A percentile compares a stretch with the other conserved stretches of the same genome.
These are phyloP conservation scores for Colletotrichum sp. DNA, from an alignment of 2,329 filamentous ascomycete genomes.

Conservation along the genomic window DNA sequence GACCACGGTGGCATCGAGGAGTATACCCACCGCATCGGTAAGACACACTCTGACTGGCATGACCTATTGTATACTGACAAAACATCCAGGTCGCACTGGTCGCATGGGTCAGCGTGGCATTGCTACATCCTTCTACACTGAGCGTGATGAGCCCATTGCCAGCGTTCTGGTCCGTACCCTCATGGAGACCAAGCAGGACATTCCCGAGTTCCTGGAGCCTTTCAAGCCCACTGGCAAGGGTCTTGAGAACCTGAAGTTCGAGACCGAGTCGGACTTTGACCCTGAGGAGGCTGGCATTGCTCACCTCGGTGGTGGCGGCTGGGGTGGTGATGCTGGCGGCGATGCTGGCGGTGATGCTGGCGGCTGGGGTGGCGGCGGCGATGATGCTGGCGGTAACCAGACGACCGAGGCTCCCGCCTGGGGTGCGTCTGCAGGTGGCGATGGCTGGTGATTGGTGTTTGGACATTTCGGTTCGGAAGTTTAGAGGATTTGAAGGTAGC, in stretches of 20 bases:
- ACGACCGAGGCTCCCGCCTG: slow-evolving; percentile 12
- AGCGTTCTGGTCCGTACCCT: slow-evolving; percentile 80
- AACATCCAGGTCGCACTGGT: slow-evolving; percentile 77
- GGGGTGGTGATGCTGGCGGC: slow-evolving; percentile 5
- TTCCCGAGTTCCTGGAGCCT: slow-evolving; percentile 81
- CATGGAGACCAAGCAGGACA: slow-evolving; percentile 75
- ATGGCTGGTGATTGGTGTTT: slow-evolving; percentile 2
- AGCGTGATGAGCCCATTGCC: slow-evolving; percentile 75
- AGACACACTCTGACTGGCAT: slow-evolving; percentile 27
- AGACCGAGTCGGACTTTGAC: slow-evolving; percentile 61
- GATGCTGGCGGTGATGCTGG: not conserved
- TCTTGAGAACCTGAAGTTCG: slow-evolving; percentile 55
- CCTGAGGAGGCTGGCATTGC: slow-evolving; percentile 31
- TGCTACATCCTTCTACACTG: slow-evolving; percentile 88
- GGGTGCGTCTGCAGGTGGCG: not conserved
- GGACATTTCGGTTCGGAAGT: not conserved
- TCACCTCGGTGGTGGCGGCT: slow-evolving; percentile 28
- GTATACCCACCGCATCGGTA: slow-evolving; percentile 94
- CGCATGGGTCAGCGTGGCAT: slow-evolving; percentile 88
- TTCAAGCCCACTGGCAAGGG: slow-evolving; percentile 60
- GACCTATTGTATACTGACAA: not conserved
- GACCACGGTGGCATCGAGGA: slow-evolving; percentile 88
- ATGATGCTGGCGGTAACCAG: not conserved
- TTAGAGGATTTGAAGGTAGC: not conserved
- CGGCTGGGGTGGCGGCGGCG: not conserved